A percentile compares a stretch with the other conserved stretches of the same genome.
phyloP scores from a whole-genome alignment of 164 flowering plant species.

The Magnolia kwangsiensis region DNA sequence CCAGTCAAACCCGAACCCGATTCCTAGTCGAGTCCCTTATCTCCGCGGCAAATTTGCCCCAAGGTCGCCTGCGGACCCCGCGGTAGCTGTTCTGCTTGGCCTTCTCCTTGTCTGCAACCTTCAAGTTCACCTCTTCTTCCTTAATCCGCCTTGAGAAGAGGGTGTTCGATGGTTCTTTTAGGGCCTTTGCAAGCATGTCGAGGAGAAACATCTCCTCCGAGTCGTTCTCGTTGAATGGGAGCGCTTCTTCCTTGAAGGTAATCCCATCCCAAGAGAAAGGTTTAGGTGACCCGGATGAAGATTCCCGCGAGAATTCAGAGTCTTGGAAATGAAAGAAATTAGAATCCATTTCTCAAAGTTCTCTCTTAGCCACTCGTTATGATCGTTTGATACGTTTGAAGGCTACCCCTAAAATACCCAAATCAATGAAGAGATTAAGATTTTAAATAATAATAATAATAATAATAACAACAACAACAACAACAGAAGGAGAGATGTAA shows the following conservation, averaged over 20 bases:
- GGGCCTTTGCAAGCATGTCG: slow-evolving; percentile 30
- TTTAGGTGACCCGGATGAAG: slow-evolving; percentile 17
- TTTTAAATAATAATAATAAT: too few species aligned
- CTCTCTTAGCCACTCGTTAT: not conserved
- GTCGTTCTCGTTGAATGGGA: slow-evolving; percentile 62
- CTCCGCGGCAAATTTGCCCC: slow-evolving; percentile 75
- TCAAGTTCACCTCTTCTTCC: slow-evolving; percentile 28
- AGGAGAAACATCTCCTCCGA: slow-evolving; percentile 53
- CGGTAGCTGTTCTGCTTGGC: slow-evolving; percentile 24
- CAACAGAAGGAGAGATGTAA: not conserved
- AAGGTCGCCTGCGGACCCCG: slow-evolving; percentile 51
- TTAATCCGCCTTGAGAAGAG: not conserved
- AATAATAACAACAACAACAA: not conserved
- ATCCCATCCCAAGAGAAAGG: slow-evolving; percentile 11
- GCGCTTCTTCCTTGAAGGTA: slow-evolving; percentile 8
- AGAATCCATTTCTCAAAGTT: slow-evolving; percentile 15
- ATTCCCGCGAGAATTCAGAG: slow-evolving; percentile 22
- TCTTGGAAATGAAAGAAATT: slow-evolving; percentile 9
- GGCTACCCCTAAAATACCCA: not conserved
- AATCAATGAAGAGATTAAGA: not conserved
- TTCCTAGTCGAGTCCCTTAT: slow-evolving; percentile 67
- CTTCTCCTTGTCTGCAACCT: slow-evolving; percentile 1
- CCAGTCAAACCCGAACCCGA: slow-evolving; percentile 69
- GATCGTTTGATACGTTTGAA: not conserved
- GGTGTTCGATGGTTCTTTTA: slow-evolving; percentile 11